A percentile compares a stretch with the other conserved stretches of the same genome.
These are phyloP conservation scores for Lagerstroemia speciosa DNA, from an alignment of 345 rosid genomes.

Conservation along the genomic window DNA sequence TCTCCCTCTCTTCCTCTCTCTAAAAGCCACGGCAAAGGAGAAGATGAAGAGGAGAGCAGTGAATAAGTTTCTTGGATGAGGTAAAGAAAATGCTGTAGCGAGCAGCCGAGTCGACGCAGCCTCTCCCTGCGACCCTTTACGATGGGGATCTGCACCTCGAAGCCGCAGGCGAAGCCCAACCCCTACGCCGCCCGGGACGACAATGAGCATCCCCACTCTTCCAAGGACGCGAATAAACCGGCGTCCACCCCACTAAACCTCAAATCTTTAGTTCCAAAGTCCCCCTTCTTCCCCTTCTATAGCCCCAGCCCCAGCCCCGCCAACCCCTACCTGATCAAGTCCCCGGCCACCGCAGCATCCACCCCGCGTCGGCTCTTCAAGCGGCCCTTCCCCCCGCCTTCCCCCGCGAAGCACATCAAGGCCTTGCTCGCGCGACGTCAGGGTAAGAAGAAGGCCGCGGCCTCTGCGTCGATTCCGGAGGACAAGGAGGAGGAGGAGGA, in stretches of 20 bases:
- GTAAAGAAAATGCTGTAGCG: conserved; percentile 8
- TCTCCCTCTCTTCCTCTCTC: background rate
- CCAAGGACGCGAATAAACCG: conserved; percentile 16
- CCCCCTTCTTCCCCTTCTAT: conserved; percentile 18
- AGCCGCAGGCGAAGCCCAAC: conserved; percentile 46
- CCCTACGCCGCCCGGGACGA: conserved; percentile 44
- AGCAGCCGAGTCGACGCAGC: background rate
- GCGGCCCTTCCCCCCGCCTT: conserved; percentile 79
- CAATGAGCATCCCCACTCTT: conserved; percentile 23
- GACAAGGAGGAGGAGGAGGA: conserved; percentile 27
- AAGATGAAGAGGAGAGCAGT: background rate
- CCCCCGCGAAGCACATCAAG: conserved; percentile 86
- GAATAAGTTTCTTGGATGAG: background rate
- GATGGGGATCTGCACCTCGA: conserved; percentile 79
- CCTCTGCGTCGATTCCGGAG: conserved; percentile 32
- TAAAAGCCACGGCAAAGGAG: background rate
- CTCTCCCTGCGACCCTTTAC: background rate
- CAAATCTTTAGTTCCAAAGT: conserved; percentile 6
- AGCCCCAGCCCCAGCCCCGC: conserved; percentile 17
- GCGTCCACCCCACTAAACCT: conserved; percentile 19
- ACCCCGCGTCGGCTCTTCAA: conserved; percentile 68
- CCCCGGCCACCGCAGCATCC: conserved; percentile 28
- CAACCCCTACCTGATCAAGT: conserved; percentile 24
- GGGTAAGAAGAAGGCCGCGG: conserved; percentile 30
- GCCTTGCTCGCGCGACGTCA: conserved; percentile 58